Percentiles rank a stretch among this genome's conserved stretches.
These are phyloP conservation scores for Apiotrichum siamense DNA, from an alignment of 1,284 basidiomycete species.

Conservation along the genomic window DNA sequence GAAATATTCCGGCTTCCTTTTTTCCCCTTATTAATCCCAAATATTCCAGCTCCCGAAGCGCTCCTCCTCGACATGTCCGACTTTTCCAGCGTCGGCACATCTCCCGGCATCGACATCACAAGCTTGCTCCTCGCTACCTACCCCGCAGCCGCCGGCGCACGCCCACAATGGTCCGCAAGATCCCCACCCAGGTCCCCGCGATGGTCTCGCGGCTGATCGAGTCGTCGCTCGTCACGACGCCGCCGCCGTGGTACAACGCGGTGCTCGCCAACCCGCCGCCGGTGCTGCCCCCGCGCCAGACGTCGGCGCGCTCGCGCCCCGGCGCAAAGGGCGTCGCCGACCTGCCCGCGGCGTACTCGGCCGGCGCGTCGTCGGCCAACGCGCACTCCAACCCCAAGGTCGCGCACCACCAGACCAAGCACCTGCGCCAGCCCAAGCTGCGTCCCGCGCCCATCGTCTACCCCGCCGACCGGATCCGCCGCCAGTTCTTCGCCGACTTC, in stretches of 20 bases:
- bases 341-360: constrained; percentile 9
- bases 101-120: not conserved
- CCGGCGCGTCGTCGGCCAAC: not conserved
- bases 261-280: constrained; percentile 83
- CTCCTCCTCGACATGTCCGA: too few species aligned
- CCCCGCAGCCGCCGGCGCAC: not conserved
- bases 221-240: constrained; percentile 59
- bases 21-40: not conserved
- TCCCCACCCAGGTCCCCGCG: constrained; percentile 83
- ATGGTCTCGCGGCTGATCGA: constrained; percentile 77
- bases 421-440: constrained; percentile 53
- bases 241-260: constrained; percentile 80
- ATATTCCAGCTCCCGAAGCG: not conserved
- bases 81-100: constrained; percentile 11
- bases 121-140: not conserved
- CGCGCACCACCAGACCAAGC: constrained; percentile 23
- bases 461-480: constrained; percentile 75
- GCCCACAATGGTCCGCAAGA: constrained; percentile 66
- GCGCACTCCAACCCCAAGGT: not conserved
- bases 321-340: constrained; percentile 20
- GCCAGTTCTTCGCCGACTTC: constrained; percentile 91
- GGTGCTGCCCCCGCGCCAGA: constrained; percentile 68
- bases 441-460: constrained; percentile 65
- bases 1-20: not conserved
- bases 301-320: constrained; percentile 52